phyloP scores from a whole-genome alignment of 768 basidiomycete genomes.

The Tricholoma terreum region DNA sequence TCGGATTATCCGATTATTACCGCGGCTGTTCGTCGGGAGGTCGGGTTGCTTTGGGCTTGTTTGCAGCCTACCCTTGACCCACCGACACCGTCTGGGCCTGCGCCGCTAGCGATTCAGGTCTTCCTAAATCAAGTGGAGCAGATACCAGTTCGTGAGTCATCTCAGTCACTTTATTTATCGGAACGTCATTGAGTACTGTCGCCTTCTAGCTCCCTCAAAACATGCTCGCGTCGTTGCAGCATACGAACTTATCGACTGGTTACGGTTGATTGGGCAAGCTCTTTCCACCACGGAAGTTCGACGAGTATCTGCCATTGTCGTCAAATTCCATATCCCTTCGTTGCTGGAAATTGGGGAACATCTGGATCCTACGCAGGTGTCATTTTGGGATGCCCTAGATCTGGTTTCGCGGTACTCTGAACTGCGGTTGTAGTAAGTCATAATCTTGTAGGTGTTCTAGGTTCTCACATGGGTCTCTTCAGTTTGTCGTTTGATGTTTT shows the following conservation, averaged over 20 bases:
- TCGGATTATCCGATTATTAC: slow-evolving; percentile 31
- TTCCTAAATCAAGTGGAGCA: slow-evolving; percentile 46
- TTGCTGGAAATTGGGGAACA: slow-evolving; percentile 41
- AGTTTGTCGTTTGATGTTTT: slow-evolving; percentile 41
- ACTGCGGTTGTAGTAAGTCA: slow-evolving; percentile 14
- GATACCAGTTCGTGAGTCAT: slow-evolving; percentile 44
- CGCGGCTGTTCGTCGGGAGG: slow-evolving; percentile 43
- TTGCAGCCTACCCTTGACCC: slow-evolving; percentile 23
- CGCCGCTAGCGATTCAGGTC: slow-evolving; percentile 29
- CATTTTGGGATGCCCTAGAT: slow-evolving; percentile 41
- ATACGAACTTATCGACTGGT: slow-evolving; percentile 61
- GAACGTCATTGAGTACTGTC: not conserved
- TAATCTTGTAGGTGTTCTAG: not conserved
- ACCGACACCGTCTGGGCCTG: not conserved
- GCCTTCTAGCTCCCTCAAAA: slow-evolving; percentile 35
- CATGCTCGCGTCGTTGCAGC: slow-evolving; percentile 36
- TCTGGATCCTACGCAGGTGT: slow-evolving; percentile 39
- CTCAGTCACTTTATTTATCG: not conserved
- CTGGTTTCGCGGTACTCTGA: slow-evolving; percentile 21
- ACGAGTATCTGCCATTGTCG: slow-evolving; percentile 38
- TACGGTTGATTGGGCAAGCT: slow-evolving; percentile 44
- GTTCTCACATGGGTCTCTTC: not conserved
- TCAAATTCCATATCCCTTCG: slow-evolving; percentile 39
- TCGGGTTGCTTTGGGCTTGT: slow-evolving; percentile 36
- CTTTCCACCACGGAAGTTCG: slow-evolving; percentile 35